A percentile compares a stretch with the other conserved stretches of the same genome.
Conservation (phyloP, 2,329 filamentous ascomycete species). For the Thielaviopsis cerberus region DNA sequence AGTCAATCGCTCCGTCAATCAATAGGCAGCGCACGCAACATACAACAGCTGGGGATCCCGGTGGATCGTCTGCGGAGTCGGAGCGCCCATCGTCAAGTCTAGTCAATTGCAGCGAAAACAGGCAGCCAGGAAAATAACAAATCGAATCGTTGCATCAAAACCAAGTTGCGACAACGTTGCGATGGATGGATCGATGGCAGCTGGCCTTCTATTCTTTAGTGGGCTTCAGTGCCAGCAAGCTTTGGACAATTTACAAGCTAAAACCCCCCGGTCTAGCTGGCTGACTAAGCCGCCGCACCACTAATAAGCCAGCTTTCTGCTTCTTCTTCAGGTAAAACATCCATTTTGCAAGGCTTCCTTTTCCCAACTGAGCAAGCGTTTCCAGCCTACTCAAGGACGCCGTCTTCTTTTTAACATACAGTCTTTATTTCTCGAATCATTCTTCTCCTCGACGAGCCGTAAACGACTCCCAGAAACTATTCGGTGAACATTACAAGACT, state of each 20-base stretch:
- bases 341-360: neutral
- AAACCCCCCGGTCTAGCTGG: neutral
- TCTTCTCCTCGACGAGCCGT: neutral
- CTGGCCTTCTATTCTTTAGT: neutral
- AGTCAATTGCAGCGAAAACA: neutral
- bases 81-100: neutral
- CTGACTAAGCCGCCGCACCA: constrained; percentile 5
- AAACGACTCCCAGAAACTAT: neutral
- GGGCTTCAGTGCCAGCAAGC: neutral
- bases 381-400: no score
- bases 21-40: constrained; percentile 20
- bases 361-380: neutral
- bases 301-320: constrained; percentile 11
- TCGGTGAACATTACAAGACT: neutral
- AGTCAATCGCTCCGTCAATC: constrained; percentile 14
- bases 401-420: neutral
- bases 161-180: neutral
- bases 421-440: neutral
- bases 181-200: neutral
- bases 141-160: neutral
- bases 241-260: neutral
- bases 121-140: neutral
- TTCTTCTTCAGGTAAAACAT: neutral
- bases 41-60: constrained; percentile 96
- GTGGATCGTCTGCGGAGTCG: constrained; percentile 65